Percentiles rank a stretch among this genome's conserved stretches.
Conservation (phyloP, 768 basidiomycete genomes). For the Russula virescens region DNA sequence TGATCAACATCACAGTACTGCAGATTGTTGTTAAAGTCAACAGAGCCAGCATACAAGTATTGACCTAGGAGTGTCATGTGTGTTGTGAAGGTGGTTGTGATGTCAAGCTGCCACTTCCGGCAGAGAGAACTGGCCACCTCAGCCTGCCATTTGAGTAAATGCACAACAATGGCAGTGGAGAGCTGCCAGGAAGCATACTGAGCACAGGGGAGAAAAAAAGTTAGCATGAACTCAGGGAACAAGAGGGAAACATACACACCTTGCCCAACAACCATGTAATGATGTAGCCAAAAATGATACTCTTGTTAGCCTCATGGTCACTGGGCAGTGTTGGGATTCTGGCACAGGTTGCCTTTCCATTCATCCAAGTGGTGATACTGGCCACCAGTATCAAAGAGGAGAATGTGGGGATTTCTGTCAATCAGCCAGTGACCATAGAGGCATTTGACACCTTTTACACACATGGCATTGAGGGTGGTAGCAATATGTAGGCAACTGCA, state of each 20-base stretch:
- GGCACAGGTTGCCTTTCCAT: slow-evolving; percentile 97
- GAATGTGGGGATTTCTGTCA: slow-evolving; percentile 91
- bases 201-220: slow-evolving; percentile 5
- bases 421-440: slow-evolving; percentile 98
- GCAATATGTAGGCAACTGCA: no score
- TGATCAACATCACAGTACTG: slow-evolving; percentile 99
- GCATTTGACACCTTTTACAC: slow-evolving; percentile 83
- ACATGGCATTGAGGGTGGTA: slow-evolving; percentile 76
- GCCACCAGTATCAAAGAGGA: slow-evolving; percentile 93
- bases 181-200: slow-evolving; percentile 81
- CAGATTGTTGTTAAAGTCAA: slow-evolving; percentile 99
- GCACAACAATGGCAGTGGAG: slow-evolving; percentile 84
- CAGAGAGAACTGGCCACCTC: slow-evolving; percentile 93
- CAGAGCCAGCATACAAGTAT: slow-evolving; percentile 95
- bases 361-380: slow-evolving; percentile 87
- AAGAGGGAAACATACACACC: slow-evolving; percentile 38
- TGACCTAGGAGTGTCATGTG: slow-evolving; percentile 97
- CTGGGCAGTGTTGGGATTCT: slow-evolving; percentile 96
- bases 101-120: slow-evolving; percentile 94
- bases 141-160: slow-evolving; percentile 99
- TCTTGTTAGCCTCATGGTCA: slow-evolving; percentile 97
- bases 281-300: slow-evolving; percentile 95
- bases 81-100: slow-evolving; percentile 99
- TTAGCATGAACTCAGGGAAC: slow-evolving; percentile 3
- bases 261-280: slow-evolving; percentile 99